Base-by-base conservation (phyloP, 2,329 filamentous ascomycete genomes). In the Penicillium sp. region DNA sequence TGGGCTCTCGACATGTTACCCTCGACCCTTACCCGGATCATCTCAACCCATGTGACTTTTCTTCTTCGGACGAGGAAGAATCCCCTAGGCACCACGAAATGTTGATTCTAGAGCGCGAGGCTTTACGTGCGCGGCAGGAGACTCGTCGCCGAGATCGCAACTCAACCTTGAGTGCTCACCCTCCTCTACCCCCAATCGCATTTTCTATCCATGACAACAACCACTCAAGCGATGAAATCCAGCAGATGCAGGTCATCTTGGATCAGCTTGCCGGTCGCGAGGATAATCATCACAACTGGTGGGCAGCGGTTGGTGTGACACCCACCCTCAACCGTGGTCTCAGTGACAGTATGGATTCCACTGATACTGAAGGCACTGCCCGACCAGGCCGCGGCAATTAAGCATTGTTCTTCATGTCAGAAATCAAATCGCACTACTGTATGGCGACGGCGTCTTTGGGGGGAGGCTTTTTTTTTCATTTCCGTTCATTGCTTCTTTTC, bases 241-340 rank as follows among this genome's bases (percentile, higher is more conserved):
- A 83, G 21, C 84, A 86, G 43, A 88, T 92, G 82, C 87, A 90
- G 62, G 81, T 81, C 47, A 88, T 95, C 44, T 80, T 94, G 34
- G 85, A 87, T 62, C 82, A 85, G 42, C 79, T 95, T 51, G 85
- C 87, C 32, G 81, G 83, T 16, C 79, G 89, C 22, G 83, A 90
- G 66, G 89, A 92, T 63, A 88, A 94, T 50, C 88, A 90, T 0
- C 90, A 94, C 57, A 86, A 91, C 60, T 92, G 88, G 86, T 95
- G 91, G 91, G 84, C 84, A 55, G 82, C 84, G 65, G 86, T 82
- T 55, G 88, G 88, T 40, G 79, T 90, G 59, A 86, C 80, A 65
- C 83, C 86, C 59, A 86, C 80, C 13, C 64, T 75, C 38, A 64
- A 65, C 47, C 68, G 67, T 27, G 64, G 69, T 48, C 57, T 71